Conservation (phyloP, 2,329 filamentous ascomycete genomes). For the Aspergillus glaucus region DNA sequence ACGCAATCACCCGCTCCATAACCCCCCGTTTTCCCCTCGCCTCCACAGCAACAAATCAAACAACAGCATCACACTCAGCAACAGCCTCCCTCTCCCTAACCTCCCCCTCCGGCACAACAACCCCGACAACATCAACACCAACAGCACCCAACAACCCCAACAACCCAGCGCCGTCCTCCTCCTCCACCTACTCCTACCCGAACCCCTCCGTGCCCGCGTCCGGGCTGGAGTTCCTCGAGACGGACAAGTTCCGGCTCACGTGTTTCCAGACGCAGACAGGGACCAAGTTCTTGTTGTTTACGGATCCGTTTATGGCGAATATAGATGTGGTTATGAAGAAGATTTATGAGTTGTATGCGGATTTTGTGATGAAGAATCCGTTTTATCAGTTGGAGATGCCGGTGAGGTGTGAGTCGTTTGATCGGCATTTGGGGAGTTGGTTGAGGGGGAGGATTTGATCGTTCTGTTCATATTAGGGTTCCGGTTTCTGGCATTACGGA, state of each 20-base stretch:
- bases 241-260: constrained; percentile 87
- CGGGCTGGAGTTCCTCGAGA: constrained; percentile 88
- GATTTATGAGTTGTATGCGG: constrained; percentile 90
- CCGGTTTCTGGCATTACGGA: no score
- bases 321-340: constrained; percentile 75
- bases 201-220: constrained; percentile 36
- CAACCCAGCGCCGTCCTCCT: constrained; percentile 9
- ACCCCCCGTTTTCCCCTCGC: constrained; percentile 36
- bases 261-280: constrained; percentile 95
- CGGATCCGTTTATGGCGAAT: constrained; percentile 77
- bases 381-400: constrained; percentile 99
- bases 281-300: constrained; percentile 92
- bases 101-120: constrained; percentile 27
- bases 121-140: constrained; percentile 12
- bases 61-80: constrained; percentile 19
- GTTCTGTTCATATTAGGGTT: not conserved
- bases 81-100: constrained; percentile 14
- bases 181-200: constrained; percentile 23
- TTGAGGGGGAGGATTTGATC: constrained; percentile 56
- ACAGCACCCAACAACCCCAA: not conserved
- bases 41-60: constrained; percentile 26
- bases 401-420: constrained; percentile 89
- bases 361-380: constrained; percentile 99
- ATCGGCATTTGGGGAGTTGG: constrained; percentile 75
- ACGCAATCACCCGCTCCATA: constrained; percentile 57